Evolutionary conservation across 192 early-diverging fungal genomes (phyloP).

Genomic region (Rhizophagus clarus): DNA sequence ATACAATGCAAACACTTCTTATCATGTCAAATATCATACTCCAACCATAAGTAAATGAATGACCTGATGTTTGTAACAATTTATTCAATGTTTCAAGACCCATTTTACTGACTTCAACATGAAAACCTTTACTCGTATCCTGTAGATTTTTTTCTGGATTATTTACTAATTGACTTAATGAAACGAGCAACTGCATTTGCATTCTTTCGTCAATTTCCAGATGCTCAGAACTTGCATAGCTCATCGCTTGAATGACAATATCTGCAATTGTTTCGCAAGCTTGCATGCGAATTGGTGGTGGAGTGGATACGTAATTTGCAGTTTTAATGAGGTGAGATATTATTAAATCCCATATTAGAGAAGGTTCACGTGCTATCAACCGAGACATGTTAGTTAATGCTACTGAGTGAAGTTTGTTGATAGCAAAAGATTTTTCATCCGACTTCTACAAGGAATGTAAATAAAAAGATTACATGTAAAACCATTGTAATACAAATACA

Average conservation of each 20-base stretch:
- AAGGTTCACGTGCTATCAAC: conserved; percentile 43
- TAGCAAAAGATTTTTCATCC: conserved; percentile 77
- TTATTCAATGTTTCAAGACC: conserved; percentile 89
- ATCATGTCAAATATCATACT: conserved; percentile 89
- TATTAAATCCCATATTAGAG: conserved; percentile 64
- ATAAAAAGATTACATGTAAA: background rate
- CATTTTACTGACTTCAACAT: conserved; percentile 79
- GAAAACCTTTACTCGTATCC: conserved; percentile 40
- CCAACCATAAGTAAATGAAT: conserved; percentile 85
- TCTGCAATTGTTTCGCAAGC: conserved; percentile 78
- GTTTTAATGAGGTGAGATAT: conserved; percentile 75
- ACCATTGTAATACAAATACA: background rate
- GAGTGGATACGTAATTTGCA: conserved; percentile 59
- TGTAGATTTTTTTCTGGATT: conserved; percentile 31
- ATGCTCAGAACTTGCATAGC: conserved; percentile 58
- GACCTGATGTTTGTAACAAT: conserved; percentile 88
- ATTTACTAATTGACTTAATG: conserved; percentile 63
- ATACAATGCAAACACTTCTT: conserved; percentile 49
- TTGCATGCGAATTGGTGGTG: conserved; percentile 70
- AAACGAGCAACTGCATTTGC: conserved; percentile 63
- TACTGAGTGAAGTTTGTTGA: conserved; percentile 72
- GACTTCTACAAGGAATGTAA: conserved; percentile 49
- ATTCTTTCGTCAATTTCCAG: conserved; percentile 66
- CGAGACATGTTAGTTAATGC: conserved; percentile 60
- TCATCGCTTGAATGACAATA: conserved; percentile 73